These are phyloP conservation scores for Myxozyma neotropica DNA, from an alignment of 805 yeast genomes.

Conservation along the genomic window DNA sequence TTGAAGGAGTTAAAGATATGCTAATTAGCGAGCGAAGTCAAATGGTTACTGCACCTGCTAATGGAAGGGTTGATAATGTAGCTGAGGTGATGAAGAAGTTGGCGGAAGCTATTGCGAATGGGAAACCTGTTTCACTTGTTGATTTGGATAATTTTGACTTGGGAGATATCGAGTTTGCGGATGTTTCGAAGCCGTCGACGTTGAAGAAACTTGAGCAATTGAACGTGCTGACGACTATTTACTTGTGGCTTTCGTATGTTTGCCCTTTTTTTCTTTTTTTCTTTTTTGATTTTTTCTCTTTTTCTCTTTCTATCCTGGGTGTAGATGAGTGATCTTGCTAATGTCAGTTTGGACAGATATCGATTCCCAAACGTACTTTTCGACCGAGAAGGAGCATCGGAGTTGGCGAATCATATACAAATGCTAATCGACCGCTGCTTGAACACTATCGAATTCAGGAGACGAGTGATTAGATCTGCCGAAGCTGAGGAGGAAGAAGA, in stretches of 20 bases:
- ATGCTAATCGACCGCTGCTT: slow-evolving; percentile 24
- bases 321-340: no score
- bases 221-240: slow-evolving; percentile 44
- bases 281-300: no score
- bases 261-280: slow-evolving; percentile 81
- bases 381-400: slow-evolving; percentile 71
- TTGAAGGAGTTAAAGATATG: slow-evolving; percentile 49
- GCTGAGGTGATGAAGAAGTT: slow-evolving; percentile 52
- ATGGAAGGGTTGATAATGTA: slow-evolving; percentile 42
- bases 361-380: no score
- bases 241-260: slow-evolving; percentile 76
- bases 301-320: no score
- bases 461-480: background rate
- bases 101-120: slow-evolving; percentile 57
- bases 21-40: slow-evolving; percentile 60
- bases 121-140: slow-evolving; percentile 57
- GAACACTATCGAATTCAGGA: slow-evolving; percentile 26
- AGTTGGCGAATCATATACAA: slow-evolving; percentile 50
- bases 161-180: slow-evolving; percentile 21
- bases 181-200: slow-evolving; percentile 16
- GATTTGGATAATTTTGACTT: slow-evolving; percentile 47
- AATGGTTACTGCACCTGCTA: slow-evolving; percentile 66
- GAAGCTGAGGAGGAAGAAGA: background rate
- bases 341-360: no score
- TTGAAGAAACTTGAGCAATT: slow-evolving; percentile 30